phyloP scores from a whole-genome alignment of 1,284 basidiomycete species.

The Sphagnurus paluster region DNA sequence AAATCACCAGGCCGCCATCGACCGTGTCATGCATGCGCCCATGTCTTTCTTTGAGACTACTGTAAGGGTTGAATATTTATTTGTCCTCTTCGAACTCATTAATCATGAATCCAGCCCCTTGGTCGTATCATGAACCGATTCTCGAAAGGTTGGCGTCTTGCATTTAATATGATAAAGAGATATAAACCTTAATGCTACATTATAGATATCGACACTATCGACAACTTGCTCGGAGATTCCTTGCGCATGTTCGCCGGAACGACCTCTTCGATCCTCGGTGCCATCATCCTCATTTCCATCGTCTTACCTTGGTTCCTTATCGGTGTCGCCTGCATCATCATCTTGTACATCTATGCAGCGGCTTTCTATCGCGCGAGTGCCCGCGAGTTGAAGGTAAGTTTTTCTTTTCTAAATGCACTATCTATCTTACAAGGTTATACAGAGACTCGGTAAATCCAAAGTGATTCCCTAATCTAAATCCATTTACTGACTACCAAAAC shows the following conservation, averaged over 20 bases:
- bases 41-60: constrained; percentile 93
- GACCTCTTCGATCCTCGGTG: constrained; percentile 64
- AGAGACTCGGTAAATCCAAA: constrained; percentile 49
- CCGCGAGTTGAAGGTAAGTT: constrained; percentile 78
- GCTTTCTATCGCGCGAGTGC: constrained; percentile 87
- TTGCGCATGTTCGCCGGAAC: constrained; percentile 77
- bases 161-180: neutral
- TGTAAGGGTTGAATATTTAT: constrained; percentile 32
- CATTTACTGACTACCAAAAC: constrained; percentile 7
- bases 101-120: constrained; percentile 53
- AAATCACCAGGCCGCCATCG: constrained; percentile 51
- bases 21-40: constrained; percentile 70
- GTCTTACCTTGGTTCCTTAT: constrained; percentile 86
- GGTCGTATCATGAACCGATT: constrained; percentile 90
- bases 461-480: neutral
- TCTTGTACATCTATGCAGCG: constrained; percentile 66
- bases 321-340: constrained; percentile 59
- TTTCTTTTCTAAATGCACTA: constrained; percentile 1
- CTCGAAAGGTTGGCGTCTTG: constrained; percentile 47
- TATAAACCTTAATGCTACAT: neutral
- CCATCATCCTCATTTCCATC: constrained; percentile 78
- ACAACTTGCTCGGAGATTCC: constrained; percentile 76
- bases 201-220: constrained; percentile 83
- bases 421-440: constrained; percentile 6
- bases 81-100: neutral